A percentile compares a stretch with the other conserved stretches of the same genome.
Evolutionary conservation across 1,139 yeast genomes (phyloP).

Genomic region (Torulaspora globosa): DNA sequence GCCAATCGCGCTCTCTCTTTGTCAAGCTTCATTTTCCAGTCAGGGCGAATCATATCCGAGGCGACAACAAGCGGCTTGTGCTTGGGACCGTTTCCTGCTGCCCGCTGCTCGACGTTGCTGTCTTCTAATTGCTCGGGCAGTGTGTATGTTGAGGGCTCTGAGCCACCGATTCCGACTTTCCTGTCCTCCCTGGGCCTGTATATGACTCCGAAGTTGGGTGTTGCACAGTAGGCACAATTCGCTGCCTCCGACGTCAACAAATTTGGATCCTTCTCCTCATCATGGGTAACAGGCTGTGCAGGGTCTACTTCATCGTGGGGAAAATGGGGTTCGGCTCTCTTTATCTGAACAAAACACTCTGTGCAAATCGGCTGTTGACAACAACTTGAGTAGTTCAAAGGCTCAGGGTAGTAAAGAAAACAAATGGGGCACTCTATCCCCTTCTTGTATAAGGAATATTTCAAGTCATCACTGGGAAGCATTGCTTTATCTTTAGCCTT

Average conservation of each 20-base stretch:
- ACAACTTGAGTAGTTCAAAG: constrained; percentile 79
- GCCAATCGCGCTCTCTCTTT: constrained; percentile 76
- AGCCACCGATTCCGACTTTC: constrained; percentile 48
- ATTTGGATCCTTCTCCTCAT: constrained; percentile 46
- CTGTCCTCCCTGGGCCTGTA: constrained; percentile 61
- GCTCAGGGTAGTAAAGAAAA: constrained; percentile 76
- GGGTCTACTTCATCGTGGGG: constrained; percentile 64
- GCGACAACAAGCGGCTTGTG: constrained; percentile 65
- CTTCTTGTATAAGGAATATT: constrained; percentile 53
- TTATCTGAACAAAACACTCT: constrained; percentile 95
- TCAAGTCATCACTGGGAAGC: constrained; percentile 43
- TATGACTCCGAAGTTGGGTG: constrained; percentile 78
- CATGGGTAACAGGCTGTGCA: constrained; percentile 34
- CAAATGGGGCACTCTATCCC: constrained; percentile 92
- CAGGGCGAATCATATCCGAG: constrained; percentile 81
- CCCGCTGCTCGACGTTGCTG: constrained; percentile 34
- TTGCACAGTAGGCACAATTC: constrained; percentile 90
- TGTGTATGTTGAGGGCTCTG: constrained; percentile 17
- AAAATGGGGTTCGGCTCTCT: constrained; percentile 89
- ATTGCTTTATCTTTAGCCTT: constrained; percentile 15
- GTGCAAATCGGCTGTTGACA: constrained; percentile 92
- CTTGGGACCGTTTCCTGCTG: constrained; percentile 46
- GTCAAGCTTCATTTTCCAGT: constrained; percentile 75
- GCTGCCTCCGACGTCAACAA: constrained; percentile 81
- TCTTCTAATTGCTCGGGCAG: not conserved